Percentiles rank a stretch among this genome's conserved stretches.
Evolutionary conservation across 192 early-diverging fungal species (phyloP).

Genomic region (Backusella tarrabulga): DNA sequence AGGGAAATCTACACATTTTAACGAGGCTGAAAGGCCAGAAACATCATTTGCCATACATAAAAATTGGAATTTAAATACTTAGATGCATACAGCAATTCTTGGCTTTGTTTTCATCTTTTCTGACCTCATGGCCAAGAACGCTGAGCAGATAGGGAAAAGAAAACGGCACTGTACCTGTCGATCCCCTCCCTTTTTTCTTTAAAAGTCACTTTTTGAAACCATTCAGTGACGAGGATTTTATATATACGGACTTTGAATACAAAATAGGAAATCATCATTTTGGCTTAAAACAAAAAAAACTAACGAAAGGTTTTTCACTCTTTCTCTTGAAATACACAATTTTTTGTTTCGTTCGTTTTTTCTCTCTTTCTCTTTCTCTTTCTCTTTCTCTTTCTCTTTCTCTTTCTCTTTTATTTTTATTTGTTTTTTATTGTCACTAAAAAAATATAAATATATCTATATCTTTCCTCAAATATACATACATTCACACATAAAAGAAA

Average conservation of each 20-base stretch:
- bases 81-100: no score
- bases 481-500: not conserved
- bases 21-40: no score
- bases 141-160: not conserved
- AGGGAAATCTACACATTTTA: no score
- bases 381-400: not conserved
- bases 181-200: not conserved
- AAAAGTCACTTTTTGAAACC: not conserved
- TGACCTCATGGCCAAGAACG: no score
- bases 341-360: not conserved
- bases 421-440: not conserved
- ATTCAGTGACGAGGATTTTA: not conserved
- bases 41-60: no score
- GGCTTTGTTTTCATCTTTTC: no score
- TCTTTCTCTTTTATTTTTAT: not conserved
- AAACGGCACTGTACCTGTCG: not conserved
- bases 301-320: not conserved
- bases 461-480: not conserved
- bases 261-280: conserved; percentile 3
- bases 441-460: not conserved
- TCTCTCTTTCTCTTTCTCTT: not conserved
- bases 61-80: no score
- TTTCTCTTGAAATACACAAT: not conserved
- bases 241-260: not conserved
- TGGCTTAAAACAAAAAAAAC: conserved; percentile 4